Evolutionary conservation across 78 protist species (phyloP).

Genomic region (Dictyostelium discoideum): dicty_2.7 NC_007089.4:24001-24500

Average conservation of each 20-base stretch:
- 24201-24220: conserved; percentile 32
- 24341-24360: conserved; percentile 18
- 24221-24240: conserved; percentile 79
- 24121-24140: conserved; percentile 58
- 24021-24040: conserved; percentile 39
- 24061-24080: conserved; percentile 67
- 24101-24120: conserved; percentile 56
- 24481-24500: neutral
- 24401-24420: conserved; percentile 14
- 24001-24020: conserved; percentile 26
- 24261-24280: conserved; percentile 60
- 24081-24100: conserved; percentile 31
- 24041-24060: conserved; percentile 35
- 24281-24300: conserved; percentile 77
- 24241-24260: conserved; percentile 83
- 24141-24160: conserved; percentile 59
- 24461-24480: neutral
- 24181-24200: conserved; percentile 46
- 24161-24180: conserved; percentile 59
- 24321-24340: conserved; percentile 71
- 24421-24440: conserved; percentile 43
- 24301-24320: conserved; percentile 66
- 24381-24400: conserved; percentile 8
- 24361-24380: conserved; percentile 51
- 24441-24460: conserved; percentile 11